Evolutionary conservation across 345 rosid species (phyloP), one percentile per base, ranked within the genome.

Genomic region (Ricinus communis): DNA sequence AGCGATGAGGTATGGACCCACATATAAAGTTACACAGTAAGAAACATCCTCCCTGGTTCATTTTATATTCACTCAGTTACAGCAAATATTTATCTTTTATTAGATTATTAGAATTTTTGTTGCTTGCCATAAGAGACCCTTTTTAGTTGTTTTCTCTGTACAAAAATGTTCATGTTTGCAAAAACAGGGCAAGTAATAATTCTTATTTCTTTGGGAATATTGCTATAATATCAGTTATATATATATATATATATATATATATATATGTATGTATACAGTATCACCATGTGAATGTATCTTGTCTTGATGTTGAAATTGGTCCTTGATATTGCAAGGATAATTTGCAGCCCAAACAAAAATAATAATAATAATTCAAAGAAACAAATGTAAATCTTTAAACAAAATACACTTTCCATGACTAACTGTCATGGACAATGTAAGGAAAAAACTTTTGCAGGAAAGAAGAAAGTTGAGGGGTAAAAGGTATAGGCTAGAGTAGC

Each of bases 21-120:
- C 66, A 8, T 28, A 72, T 58, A 66, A 76, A 73, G 80, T 65
- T 62, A 24, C 15, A 47, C 40, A 52, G 73, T 18, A 21, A 51
- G 38, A 68, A 68, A 56, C 80, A 53, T 64, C 81, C 69, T 59
- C 55, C 30, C 30, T 56, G 25, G 55, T 47, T 79, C 74, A 58
- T 46, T 76, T 40, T 64, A 27, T 50, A 60, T 55, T 66, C 70
- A 74, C 40, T 67, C 79, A 68, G 38, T 27, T 24, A 51, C 58
- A 66, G 51, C 65, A 5, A 49, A 45, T 21, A 46, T n/a, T 33
- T 65, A 38, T 38, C 9, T 70, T 61, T 47, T 33, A 58, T 36
- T 62, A n/a, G n/a, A n/a, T n/a, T n/a, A n/a, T n/a, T n/a, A n/a
- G n/a, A n/a, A n/a, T n/a, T n/a, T n/a, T n/a, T n/a, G n/a, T n/a